Base-by-base conservation (phyloP, 306 rosid genomes). In the Prosopis cineraria region DNA sequence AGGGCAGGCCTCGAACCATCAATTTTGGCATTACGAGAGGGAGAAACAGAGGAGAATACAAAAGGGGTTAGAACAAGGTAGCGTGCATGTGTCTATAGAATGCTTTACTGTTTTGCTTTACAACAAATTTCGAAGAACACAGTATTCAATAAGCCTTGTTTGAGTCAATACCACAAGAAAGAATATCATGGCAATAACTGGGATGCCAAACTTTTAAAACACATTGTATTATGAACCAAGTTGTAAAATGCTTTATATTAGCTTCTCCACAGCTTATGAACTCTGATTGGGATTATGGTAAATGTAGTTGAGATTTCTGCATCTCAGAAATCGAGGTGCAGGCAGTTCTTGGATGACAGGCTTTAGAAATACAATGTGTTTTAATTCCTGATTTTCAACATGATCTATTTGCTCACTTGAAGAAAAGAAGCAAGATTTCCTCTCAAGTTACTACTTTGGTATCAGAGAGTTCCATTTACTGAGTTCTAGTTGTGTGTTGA, bases 1-100 rank as follows among this genome's bases (percentile, higher is more conserved):
- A 84, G 75, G 85, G 87, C 84, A 29, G 70, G 75, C 70, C 93
- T 94, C 60, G 78, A 78, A 65, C 98, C 95, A 33, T 90, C 98
- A 5, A 45, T 84, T 92, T 24, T 56, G 83, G 97, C 95, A n/a
- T 84, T 94, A 62, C 94, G 98, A 43, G 72, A 90, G 65, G 97
- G 97, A 53, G 98, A 94, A 70, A 88, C 90, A 24, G 69, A 89
- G 79, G 63, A 56, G 34, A 87, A 34, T 80, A 90, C 93, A 20
- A 83, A 90, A 77, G 97, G 91, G 71, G 83, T 87, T 72, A 85
- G 98, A 84, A 94, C 98, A 80, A 94, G 98, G 97, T 94, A 80
- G 41, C 37, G 60, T 79, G 68, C 60, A 7, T 48, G 71, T 17
- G 62, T 74, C 56, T 43, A 31, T 44, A 3, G n/a, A 70, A 60